Percentiles rank a stretch among this genome's conserved stretches.
Conservation (phyloP, 2,329 filamentous ascomycete species). For the Epichloe elymi region DNA sequence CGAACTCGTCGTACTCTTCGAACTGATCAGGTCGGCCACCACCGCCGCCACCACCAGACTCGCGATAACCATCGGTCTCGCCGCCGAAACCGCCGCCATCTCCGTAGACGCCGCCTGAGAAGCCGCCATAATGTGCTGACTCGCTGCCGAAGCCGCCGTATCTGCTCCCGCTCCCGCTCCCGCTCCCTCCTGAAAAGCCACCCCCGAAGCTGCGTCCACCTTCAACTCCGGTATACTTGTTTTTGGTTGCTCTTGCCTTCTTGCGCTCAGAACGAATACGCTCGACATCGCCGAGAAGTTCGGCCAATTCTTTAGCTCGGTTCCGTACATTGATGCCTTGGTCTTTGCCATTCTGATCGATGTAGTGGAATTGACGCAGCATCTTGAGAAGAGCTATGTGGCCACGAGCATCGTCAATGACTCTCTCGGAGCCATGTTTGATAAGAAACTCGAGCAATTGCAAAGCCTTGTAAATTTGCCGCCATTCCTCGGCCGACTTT, state of each 20-base stretch:
- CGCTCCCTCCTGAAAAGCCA: conserved; percentile 31
- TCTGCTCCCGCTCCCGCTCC: conserved; percentile 45
- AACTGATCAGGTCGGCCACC: conserved; percentile 63
- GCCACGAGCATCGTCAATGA: conserved; percentile 91
- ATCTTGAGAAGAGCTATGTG: conserved; percentile 95
- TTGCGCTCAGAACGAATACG: conserved; percentile 71
- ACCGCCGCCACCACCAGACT: conserved; percentile 83
- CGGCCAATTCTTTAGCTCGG: conserved; percentile 85
- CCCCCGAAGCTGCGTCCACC: conserved; percentile 55
- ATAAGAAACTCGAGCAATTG: conserved; percentile 94
- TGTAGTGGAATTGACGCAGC: conserved; percentile 96
- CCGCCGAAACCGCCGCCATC: conserved; percentile 76
- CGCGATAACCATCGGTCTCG: conserved; percentile 65
- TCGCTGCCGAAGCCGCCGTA: conserved; percentile 93
- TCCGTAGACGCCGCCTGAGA: conserved; percentile 71
- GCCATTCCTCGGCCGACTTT: conserved; percentile 95
- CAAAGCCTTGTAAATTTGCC: conserved; percentile 97
- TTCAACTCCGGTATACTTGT: conserved; percentile 92
- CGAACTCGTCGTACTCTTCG: conserved; percentile 94
- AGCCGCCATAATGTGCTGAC: conserved; percentile 56
- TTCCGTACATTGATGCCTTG: conserved; percentile 97
- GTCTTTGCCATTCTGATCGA: conserved; percentile 92
- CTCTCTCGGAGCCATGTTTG: conserved; percentile 94
- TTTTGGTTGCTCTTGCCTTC: conserved; percentile 79
- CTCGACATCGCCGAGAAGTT: conserved; percentile 87